Evolutionary conservation across 1,284 basidiomycete species (phyloP), one percentile per base, ranked within the genome.

Genomic region (Ceratobasidium theobromae): DNA sequence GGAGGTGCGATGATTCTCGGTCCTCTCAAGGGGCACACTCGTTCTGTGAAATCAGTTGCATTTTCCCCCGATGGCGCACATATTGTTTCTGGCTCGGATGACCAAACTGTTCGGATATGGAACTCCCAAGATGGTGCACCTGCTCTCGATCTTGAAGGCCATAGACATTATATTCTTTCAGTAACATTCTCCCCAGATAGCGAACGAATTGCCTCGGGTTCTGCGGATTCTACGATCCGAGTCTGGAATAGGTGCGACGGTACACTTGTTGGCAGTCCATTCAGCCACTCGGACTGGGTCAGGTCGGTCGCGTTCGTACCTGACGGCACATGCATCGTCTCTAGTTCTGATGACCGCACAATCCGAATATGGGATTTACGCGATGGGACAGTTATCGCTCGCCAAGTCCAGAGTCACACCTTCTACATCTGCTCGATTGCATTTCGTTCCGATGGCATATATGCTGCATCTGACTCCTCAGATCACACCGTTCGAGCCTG

Each of bases 331-430:
- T n/a, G n/a, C n/a, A n/a, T n/a, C n/a, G n/a, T n/a, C n/a, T n/a
- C n/a, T n/a, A n/a, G n/a, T n/a, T n/a, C n/a, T n/a, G n/a, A n/a
- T n/a, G n/a, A n/a, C n/a, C n/a, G n/a, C n/a, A n/a, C n/a, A n/a
- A n/a, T n/a, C n/a, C n/a, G n/a, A n/a, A n/a, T n/a, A n/a, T 67
- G 66, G 66, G 65, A 67, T 65, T 14, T 18, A 23, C 51, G 27
- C 21, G 28, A 62, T 16, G 27, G 62, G 11, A 12, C 25, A 21
- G 4, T 32, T 23, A 16, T 62, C 28, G n/a, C 48, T 12, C 8
- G 41, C n/a, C 48, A 35, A 27, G 51, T 53, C 1, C 21, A 53
- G 33, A 25, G 51, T 1, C 62, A 65, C 40, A 65, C 38, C 16
- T 3, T 28, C 16, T 18, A 23, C 18, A 16, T 38, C 35, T 8